These are phyloP conservation scores for Ophiocordyceps unilateralis DNA, from an alignment of 2,329 filamentous ascomycete genomes.

Conservation along the genomic window DNA sequence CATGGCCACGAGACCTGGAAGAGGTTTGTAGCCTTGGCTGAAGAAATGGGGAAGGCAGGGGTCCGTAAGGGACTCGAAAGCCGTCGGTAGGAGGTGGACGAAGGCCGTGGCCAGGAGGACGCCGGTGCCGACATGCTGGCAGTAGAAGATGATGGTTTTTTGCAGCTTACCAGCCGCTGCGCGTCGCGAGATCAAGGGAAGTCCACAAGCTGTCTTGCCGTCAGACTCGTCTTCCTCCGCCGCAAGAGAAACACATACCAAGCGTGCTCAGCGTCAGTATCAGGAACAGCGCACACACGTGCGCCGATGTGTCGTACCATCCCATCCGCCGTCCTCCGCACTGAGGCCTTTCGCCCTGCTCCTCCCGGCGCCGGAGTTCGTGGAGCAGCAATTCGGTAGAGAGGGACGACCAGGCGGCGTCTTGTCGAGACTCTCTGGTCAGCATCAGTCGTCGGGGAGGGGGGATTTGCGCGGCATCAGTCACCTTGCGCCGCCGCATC, in stretches of 20 bases:
- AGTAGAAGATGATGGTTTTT: conserved; percentile 44
- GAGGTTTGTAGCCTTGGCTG: conserved; percentile 59
- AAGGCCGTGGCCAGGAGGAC: conserved; percentile 79
- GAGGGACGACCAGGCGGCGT: conserved; percentile 27
- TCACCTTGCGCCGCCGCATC: conserved; percentile 5
- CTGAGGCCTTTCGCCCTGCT: conserved; percentile 23
- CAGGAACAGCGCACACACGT: conserved; percentile 50
- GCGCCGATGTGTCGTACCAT: conserved; percentile 47
- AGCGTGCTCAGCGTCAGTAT: conserved; percentile 45
- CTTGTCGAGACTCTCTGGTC: conserved; percentile 4
- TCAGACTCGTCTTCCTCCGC: neutral
- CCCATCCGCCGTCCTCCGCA: conserved; percentile 36
- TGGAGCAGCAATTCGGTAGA: conserved; percentile 33
- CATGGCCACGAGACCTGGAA: conserved; percentile 73
- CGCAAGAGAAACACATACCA: conserved; percentile 16
- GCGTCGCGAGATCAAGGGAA: conserved; percentile 46
- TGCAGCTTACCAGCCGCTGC: conserved; percentile 39
- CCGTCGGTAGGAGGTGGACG: conserved; percentile 56
- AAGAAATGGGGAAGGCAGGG: conserved; percentile 64
- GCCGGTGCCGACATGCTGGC: conserved; percentile 64
- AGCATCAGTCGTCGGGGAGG: too few relatives aligned
- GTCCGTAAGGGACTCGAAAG: conserved; percentile 48
- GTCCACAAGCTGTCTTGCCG: conserved; percentile 37
- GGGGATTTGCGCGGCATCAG: neutral
- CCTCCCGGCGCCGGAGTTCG: conserved; percentile 31